Evolutionary conservation across 768 basidiomycete genomes (phyloP), one percentile per base, ranked within the genome.

Genomic region (Dictyophora rubrovolvata): DNA sequence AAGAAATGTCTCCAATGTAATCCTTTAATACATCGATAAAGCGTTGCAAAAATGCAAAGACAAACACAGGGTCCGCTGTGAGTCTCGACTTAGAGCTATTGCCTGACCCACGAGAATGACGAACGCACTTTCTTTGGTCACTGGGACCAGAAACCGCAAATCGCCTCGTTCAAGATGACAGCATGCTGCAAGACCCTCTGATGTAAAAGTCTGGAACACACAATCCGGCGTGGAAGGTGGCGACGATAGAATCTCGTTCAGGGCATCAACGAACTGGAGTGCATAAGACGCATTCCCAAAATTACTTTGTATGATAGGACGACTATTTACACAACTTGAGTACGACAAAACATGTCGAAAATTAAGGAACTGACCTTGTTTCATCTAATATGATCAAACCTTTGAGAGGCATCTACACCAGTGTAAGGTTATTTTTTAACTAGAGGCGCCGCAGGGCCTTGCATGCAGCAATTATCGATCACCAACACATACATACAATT

Each of bases 241-340:
- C 28, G 82, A 75, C 34, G 79, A 73, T 20, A 86, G 72, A 1
- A 89, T 86, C 57, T 78, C 82, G 70, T 88, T 93, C 62, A 89
- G 76, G 1, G 91, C 83, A 69, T 93, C 91, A 64, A 94, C 85
- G 68, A 93, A 91, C 1, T 93, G 73, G 8, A 93, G 75, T 1
- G 93, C 86, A 70, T 92, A 93, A 1, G 86, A 83, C 48, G 82
- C 84, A 17, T 84, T 84, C 56, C 87, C 84, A 72, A 94, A 96
- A 46, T 87, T 88, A 33, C 93, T 93, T 72, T 93, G 89, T 63
- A 94, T 89, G 63, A 96, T 87, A 22, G 93, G 84, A 50, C 82
- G 71, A 33, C 74, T 76, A 48, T 21, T 21, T 42, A 47, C 36
- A 49, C 5, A 37, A 22, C 17, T 34, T 28, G 11, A 51, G 48